These are phyloP conservation scores for Clohesyomyces aquaticus DNA, from an alignment of 495 filamentous ascomycete species.

Conservation along the genomic window DNA sequence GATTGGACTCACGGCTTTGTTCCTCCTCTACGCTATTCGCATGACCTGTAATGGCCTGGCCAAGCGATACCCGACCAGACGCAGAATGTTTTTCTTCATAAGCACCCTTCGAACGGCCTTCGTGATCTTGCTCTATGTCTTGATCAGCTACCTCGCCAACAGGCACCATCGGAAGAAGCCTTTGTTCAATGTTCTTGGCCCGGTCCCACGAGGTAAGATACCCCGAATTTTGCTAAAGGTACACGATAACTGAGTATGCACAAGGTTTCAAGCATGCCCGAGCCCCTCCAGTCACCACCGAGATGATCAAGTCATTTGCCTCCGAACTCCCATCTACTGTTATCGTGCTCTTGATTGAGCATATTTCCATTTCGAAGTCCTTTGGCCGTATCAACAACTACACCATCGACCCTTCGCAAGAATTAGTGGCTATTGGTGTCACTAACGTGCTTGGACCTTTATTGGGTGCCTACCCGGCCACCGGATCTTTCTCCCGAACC, in stretches of 20 bases:
- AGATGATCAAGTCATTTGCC: constrained; percentile 65
- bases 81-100: constrained; percentile 83
- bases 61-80: constrained; percentile 67
- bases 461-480: constrained; percentile 91
- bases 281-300: constrained; percentile 70
- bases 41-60: constrained; percentile 66
- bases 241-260: constrained; percentile 26
- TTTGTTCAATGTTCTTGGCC: constrained; percentile 69
- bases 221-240: not conserved
- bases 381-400: constrained; percentile 98
- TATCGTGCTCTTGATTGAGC: constrained; percentile 92
- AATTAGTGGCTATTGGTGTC: constrained; percentile 92
- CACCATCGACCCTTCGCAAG: constrained; percentile 95
- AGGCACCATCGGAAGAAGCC: constrained; percentile 54
- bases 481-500: constrained; percentile 95
- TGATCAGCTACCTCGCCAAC: constrained; percentile 89
- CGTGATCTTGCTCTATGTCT: constrained; percentile 88
- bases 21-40: constrained; percentile 82
- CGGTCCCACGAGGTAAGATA: constrained; percentile 70
- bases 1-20: constrained; percentile 83
- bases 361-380: constrained; percentile 88
- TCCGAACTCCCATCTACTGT: constrained; percentile 74
- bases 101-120: constrained; percentile 89
- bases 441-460: constrained; percentile 92
- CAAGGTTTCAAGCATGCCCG: constrained; percentile 76